Conservation (phyloP, 2,329 filamentous ascomycete genomes). For the Niveomyces coronatus region DNA sequence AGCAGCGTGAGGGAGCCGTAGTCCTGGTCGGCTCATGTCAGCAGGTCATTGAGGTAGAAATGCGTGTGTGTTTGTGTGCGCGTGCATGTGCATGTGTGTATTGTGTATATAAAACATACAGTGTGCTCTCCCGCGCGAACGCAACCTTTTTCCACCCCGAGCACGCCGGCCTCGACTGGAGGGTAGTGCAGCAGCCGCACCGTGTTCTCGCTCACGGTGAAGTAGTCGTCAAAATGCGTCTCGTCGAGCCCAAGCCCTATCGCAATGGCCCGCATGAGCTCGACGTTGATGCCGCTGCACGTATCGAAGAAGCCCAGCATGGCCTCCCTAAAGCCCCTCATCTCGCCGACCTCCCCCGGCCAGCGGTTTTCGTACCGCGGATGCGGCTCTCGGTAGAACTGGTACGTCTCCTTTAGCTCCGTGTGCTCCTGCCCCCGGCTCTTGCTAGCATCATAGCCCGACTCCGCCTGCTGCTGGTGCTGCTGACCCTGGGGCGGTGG, state of each 20-base stretch:
- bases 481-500: too few species aligned
- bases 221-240: conserved; percentile 65
- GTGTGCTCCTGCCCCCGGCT: conserved; percentile 41
- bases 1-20: conserved; percentile 52
- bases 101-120: conserved; percentile 16
- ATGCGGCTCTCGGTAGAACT: conserved; percentile 52
- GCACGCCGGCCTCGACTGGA: conserved; percentile 52
- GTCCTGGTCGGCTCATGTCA: conserved; percentile 25
- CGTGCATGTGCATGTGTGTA: not conserved
- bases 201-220: conserved; percentile 59
- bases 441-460: conserved; percentile 37
- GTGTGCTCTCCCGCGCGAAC: conserved; percentile 73
- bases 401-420: conserved; percentile 55
- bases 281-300: conserved; percentile 63
- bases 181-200: conserved; percentile 72
- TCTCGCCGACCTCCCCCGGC: conserved; percentile 40
- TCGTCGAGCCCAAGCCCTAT: conserved; percentile 66
- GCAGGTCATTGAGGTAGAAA: not conserved
- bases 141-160: conserved; percentile 55
- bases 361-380: conserved; percentile 64
- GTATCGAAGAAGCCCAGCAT: conserved; percentile 68
- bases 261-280: conserved; percentile 78
- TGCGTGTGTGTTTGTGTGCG: not conserved
- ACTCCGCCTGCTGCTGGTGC: too few species aligned
- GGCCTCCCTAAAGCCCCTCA: conserved; percentile 51